Conservation (phyloP, 2,329 filamentous ascomycete genomes). For the Uncinocarpus reesii region DNA sequence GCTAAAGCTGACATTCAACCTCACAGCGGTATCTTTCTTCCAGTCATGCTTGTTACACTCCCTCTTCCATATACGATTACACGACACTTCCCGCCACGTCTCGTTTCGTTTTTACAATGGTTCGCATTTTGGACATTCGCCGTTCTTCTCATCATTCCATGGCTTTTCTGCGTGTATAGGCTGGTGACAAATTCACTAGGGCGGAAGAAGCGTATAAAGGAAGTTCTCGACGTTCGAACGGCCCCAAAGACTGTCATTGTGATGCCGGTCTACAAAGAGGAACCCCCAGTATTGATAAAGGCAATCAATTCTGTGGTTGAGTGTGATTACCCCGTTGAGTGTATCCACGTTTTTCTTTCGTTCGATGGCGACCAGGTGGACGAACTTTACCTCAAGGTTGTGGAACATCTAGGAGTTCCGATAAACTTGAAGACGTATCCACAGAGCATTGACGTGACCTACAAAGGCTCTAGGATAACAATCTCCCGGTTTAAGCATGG, state of each 20-base stretch:
- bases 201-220: slow-evolving; percentile 68
- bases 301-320: slow-evolving; percentile 87
- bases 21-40: slow-evolving; percentile 67
- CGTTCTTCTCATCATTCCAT: slow-evolving; percentile 72
- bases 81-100: slow-evolving; percentile 56
- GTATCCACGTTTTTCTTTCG: slow-evolving; percentile 88
- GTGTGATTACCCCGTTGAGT: slow-evolving; percentile 84
- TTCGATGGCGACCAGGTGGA: slow-evolving; percentile 88
- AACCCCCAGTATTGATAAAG: slow-evolving; percentile 69
- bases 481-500: slow-evolving; percentile 88
- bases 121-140: slow-evolving; percentile 94
- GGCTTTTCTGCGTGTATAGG: slow-evolving; percentile 87
- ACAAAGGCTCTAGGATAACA: slow-evolving; percentile 72
- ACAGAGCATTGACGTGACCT: slow-evolving; percentile 79
- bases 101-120: slow-evolving; percentile 73
- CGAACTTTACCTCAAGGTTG: slow-evolving; percentile 76
- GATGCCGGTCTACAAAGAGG: slow-evolving; percentile 94
- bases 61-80: slow-evolving; percentile 66
- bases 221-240: slow-evolving; percentile 69
- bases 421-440: slow-evolving; percentile 68
- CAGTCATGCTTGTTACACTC: slow-evolving; percentile 87
- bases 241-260: slow-evolving; percentile 92
- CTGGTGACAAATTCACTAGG: slow-evolving; percentile 80
- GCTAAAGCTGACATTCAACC: slow-evolving; percentile 11
- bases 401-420: slow-evolving; percentile 73